Evolutionary conservation across 2,329 filamentous ascomycete genomes (phyloP).

Genomic region (Aspergillus neotritici): DNA sequence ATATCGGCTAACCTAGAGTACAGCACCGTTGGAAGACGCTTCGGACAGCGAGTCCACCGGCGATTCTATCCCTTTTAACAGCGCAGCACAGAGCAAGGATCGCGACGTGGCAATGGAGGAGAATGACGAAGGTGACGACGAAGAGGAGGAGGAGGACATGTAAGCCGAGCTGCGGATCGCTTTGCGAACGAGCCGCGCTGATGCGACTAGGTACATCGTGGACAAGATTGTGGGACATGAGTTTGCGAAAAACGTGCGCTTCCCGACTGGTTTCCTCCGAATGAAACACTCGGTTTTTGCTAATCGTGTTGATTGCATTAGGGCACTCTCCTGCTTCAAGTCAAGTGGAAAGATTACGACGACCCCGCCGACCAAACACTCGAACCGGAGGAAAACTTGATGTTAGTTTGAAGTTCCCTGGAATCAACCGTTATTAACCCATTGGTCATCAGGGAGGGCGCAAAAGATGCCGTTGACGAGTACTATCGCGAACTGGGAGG

Average conservation of each 20-base stretch:
- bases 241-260: constrained; percentile 32
- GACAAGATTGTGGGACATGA: constrained; percentile 36
- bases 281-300: constrained; percentile 5
- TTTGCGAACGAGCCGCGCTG: constrained; percentile 7
- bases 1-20: constrained; percentile 11
- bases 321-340: constrained; percentile 35
- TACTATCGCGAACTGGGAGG: constrained; percentile 42
- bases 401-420: constrained; percentile 24
- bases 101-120: constrained; percentile 11
- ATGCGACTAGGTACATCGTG: constrained; percentile 34
- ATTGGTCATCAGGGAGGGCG: constrained; percentile 32
- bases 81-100: constrained; percentile 19
- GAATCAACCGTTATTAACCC: neutral
- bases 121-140: constrained; percentile 21
- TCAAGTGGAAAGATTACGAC: constrained; percentile 47
- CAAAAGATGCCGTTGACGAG: constrained; percentile 34
- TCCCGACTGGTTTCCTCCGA: neutral
- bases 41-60: constrained; percentile 35
- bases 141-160: constrained; percentile 32
- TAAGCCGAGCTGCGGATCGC: constrained; percentile 12
- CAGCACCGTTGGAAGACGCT: constrained; percentile 28
- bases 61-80: constrained; percentile 35
- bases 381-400: constrained; percentile 43
- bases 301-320: constrained; percentile 17
- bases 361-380: constrained; percentile 39